These are phyloP conservation scores for Saccharum hybrid DNA, from an alignment of 202 grass and related monocot species.

Conservation along the genomic window DNA sequence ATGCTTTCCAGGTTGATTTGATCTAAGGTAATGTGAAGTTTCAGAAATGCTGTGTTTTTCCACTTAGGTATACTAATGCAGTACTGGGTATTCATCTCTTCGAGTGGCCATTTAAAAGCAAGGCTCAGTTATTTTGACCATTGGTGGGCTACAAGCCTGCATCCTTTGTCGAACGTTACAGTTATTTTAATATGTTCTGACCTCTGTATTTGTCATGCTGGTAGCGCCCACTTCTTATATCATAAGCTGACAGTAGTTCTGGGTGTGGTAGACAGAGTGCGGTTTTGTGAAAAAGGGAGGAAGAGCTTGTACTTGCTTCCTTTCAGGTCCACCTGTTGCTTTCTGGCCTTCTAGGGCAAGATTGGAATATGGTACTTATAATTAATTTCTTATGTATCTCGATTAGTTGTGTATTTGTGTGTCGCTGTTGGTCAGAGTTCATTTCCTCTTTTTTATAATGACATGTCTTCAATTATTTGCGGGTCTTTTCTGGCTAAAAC, in stretches of 20 bases:
- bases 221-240: neutral
- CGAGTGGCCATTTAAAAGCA: slow-evolving; percentile 1
- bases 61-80: neutral
- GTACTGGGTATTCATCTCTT: neutral
- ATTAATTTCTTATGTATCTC: neutral
- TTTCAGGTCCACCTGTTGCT: slow-evolving; percentile 6
- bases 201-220: neutral
- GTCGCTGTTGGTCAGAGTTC: neutral
- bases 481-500: neutral
- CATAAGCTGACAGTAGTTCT: neutral
- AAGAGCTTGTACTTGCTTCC: neutral
- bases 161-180: neutral
- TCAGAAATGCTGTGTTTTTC: neutral
- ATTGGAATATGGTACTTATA: neutral
- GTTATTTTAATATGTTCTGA: neutral
- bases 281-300: neutral
- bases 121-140: slow-evolving; percentile 15
- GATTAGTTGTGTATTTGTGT: neutral
- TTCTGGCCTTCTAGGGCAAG: neutral
- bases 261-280: neutral
- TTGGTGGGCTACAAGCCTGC: neutral
- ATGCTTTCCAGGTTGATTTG: slow-evolving; percentile 5
- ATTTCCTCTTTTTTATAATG: neutral
- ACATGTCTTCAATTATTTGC: neutral
- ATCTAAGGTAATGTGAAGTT: neutral